A percentile compares a stretch with the other conserved stretches of the same genome.
These are phyloP conservation scores for Aspergillus ustus DNA, from an alignment of 2,329 filamentous ascomycete genomes.

Conservation along the genomic window DNA sequence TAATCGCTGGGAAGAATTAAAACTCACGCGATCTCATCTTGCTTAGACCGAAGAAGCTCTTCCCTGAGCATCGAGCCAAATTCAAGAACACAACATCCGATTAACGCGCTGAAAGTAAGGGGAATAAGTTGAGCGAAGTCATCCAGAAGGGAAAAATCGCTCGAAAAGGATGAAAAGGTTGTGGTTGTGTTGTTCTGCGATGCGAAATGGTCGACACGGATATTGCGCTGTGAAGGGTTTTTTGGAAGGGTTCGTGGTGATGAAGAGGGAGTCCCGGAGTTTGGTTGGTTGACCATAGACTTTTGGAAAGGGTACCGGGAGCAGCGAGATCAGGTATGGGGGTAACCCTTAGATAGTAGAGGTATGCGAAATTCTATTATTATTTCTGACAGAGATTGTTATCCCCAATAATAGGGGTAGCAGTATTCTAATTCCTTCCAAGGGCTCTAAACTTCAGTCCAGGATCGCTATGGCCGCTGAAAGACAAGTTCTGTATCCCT, in stretches of 20 bases:
- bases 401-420: not conserved
- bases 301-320: constrained; percentile 23
- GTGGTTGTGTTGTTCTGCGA: constrained; percentile 45
- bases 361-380: constrained; percentile 5
- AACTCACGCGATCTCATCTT: constrained; percentile 57
- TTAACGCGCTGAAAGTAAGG: constrained; percentile 52
- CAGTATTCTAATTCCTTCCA: not conserved
- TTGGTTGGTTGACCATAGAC: constrained; percentile 29
- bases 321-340: constrained; percentile 20
- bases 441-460: not conserved
- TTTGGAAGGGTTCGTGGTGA: constrained; percentile 35
- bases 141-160: constrained; percentile 51
- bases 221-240: constrained; percentile 37
- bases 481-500: not conserved
- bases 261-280: constrained; percentile 22
- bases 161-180: constrained; percentile 49
- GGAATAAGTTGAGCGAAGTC: constrained; percentile 43
- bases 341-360: not conserved
- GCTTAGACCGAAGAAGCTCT: constrained; percentile 55
- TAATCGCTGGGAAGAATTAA: constrained; percentile 38
- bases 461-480: not conserved
- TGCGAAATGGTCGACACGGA: constrained; percentile 36
- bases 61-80: constrained; percentile 55
- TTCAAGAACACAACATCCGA: constrained; percentile 55
- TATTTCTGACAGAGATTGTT: not conserved